A percentile compares a stretch with the other conserved stretches of the same genome.
phyloP scores from a whole-genome alignment of 108 stramenopile species.

The Aurantiochytrium sp. region DNA sequence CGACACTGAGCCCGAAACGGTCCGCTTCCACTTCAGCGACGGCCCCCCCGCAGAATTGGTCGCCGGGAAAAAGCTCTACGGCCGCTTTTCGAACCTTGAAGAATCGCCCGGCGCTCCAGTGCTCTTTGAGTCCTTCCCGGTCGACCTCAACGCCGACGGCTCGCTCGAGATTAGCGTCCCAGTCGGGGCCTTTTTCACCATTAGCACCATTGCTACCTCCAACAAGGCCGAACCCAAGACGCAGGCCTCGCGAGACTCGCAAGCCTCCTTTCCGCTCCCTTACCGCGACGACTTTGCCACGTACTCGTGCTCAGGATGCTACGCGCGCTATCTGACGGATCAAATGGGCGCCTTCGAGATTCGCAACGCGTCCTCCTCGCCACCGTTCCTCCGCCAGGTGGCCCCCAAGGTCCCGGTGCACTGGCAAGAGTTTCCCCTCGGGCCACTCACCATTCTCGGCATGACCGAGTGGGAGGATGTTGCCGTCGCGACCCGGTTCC shows the following conservation, averaged over 20 bases:
- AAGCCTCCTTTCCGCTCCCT: background rate
- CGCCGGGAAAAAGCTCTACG: background rate
- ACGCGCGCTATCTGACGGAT: background rate
- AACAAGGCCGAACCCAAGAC: background rate
- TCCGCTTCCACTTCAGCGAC: background rate
- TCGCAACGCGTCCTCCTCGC: background rate
- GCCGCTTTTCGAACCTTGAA: background rate
- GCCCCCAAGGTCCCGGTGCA: background rate
- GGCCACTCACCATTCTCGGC: background rate
- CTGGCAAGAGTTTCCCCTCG: background rate
- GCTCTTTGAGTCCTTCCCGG: background rate
- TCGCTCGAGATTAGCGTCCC: background rate
- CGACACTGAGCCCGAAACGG: background rate
- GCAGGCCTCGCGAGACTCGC: background rate
- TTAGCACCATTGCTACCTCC: background rate
- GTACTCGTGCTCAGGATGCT: background rate
- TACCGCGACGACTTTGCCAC: background rate
- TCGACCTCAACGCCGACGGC: background rate
- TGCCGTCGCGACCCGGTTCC: background rate
- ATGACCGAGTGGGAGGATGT: constrained; percentile 4
- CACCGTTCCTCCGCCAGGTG: background rate
- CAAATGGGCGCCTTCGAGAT: background rate
- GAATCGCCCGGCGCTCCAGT: background rate
- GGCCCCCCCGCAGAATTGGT: background rate
- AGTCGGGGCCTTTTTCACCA: background rate